Base-by-base conservation (phyloP, 2,329 filamentous ascomycete species). In the Pseudodiploospora longispora region DNA sequence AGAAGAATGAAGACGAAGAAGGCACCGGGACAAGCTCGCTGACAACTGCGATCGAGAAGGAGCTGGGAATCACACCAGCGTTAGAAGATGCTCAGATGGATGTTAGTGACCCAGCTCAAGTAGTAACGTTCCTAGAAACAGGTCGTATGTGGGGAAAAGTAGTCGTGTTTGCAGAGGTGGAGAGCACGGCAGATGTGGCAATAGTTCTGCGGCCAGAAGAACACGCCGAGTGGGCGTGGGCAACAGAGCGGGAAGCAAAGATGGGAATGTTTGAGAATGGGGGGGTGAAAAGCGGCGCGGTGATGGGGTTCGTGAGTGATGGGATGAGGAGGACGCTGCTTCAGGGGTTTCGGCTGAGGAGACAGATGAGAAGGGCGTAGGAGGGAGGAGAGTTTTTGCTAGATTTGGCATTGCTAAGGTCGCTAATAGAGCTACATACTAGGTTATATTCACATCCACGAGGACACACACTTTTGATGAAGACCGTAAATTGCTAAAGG, bases 141-240 rank as follows among this genome's bases (percentile, higher is more conserved):
- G 56, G 52, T 35, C 36, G 47, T 1, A 42, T 50, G 6, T 63
- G 60, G 60, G 60, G 50, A 4, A 63, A 63, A 45, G 38, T 59
- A 36, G 57, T 54, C 10, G 41, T 53, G 3, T 52, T 59, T 43
- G 52, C 55, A n/a, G 60, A 61, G n/a, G 57, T 58, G 31, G 51
- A 51, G 39, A 51, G 39, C 4, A 51, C 36, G 9, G 50, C 53
- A 1, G 44, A 36, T 8, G 62, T 44, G 2, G 29, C 6, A n/a
- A 36, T 66, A 6, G 52, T 41, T 41, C 51, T 65, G 4, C 58
- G 64, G 29, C 57, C 61, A 5, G 54, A 63, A 5, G 67, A 70
- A 54, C 67, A 70, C 44, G 56, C 55, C 33, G 60, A 62, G 35
- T 67, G 50, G 46, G 55, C 61, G 6, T 70, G 67, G 67, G 61